Evolutionary conservation across 2,329 filamentous ascomycete species (phyloP).

Genomic region (Epichloe typhina): DNA sequence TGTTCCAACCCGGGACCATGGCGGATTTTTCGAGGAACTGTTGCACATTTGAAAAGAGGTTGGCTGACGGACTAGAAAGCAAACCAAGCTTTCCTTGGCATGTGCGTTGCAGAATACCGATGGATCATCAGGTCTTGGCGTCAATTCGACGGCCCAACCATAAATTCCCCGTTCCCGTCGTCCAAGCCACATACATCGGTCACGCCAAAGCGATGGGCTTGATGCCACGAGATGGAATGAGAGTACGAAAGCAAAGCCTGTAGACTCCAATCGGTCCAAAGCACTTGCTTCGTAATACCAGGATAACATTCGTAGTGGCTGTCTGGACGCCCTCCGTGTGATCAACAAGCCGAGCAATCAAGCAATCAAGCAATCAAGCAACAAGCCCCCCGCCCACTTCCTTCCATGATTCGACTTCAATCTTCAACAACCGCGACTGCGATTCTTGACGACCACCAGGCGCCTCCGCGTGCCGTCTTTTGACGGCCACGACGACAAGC

Average conservation of each 20-base stretch:
- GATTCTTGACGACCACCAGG: not conserved
- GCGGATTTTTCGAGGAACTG: too few relatives aligned
- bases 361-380: too few relatives aligned
- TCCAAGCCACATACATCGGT: not conserved
- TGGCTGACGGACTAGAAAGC: not conserved
- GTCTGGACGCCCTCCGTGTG: too few relatives aligned
- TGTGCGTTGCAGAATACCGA: constrained; percentile 6
- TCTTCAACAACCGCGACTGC: not conserved
- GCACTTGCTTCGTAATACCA: too few relatives aligned
- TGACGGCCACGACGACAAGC: not conserved
- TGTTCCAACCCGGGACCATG: too few relatives aligned
- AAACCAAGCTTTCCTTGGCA: constrained; percentile 20
- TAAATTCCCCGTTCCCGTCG: not conserved
- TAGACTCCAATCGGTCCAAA: too few relatives aligned
- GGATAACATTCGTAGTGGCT: too few relatives aligned
- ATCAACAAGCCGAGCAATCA: too few relatives aligned
- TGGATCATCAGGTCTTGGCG: not conserved
- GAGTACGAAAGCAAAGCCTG: too few relatives aligned
- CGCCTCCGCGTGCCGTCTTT: not conserved
- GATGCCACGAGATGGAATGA: too few relatives aligned
- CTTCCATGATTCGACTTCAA: not conserved
- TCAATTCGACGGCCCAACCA: not conserved
- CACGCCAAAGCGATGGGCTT: not conserved
- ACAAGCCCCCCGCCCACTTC: not conserved
- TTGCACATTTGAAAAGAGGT: too few relatives aligned